A percentile compares a stretch with the other conserved stretches of the same genome.
These are phyloP conservation scores for Amylocarpus encephaloides DNA, from an alignment of 2,329 filamentous ascomycete species.

Conservation along the genomic window DNA sequence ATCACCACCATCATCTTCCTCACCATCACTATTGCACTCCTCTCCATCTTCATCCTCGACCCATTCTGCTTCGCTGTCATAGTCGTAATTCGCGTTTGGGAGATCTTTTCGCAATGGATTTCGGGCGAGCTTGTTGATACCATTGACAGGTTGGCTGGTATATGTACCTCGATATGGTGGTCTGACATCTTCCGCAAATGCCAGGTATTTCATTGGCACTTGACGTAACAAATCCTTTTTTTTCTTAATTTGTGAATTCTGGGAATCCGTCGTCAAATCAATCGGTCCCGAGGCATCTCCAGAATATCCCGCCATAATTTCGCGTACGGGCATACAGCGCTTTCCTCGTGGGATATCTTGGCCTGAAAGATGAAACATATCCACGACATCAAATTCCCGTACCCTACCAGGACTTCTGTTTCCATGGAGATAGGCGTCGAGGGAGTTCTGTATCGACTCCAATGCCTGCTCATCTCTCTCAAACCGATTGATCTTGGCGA, in stretches of 20 bases:
- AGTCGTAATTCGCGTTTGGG: conserved; percentile 66
- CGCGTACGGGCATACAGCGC: conserved; percentile 20
- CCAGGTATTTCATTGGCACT: conserved; percentile 28
- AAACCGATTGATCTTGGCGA: conserved; percentile 54
- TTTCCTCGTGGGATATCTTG: conserved; percentile 39
- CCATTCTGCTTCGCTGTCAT: conserved; percentile 84
- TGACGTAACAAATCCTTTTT: conserved; percentile 17
- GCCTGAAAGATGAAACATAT: conserved; percentile 41
- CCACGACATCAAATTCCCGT: conserved; percentile 38
- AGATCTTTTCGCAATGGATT: conserved; percentile 49
- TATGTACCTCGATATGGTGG: conserved; percentile 68
- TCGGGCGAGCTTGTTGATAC: conserved; percentile 44
- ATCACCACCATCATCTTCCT: conserved; percentile 60
- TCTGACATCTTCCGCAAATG: conserved; percentile 58
- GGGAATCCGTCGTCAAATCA: conserved; percentile 29
- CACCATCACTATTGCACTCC: conserved; percentile 53
- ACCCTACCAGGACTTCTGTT: conserved; percentile 40
- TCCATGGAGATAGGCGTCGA: conserved; percentile 47
- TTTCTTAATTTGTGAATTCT: conserved; percentile 28
- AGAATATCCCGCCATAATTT: conserved; percentile 28
- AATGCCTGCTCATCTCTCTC: conserved; percentile 52
- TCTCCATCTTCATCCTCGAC: conserved; percentile 60
- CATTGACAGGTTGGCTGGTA: conserved; percentile 41
- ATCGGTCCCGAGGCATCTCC: conserved; percentile 24
- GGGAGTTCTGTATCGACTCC: conserved; percentile 42